Percentiles rank a stretch among this genome's conserved stretches.
Conservation (phyloP, 352 stramenopile species). For the Globisporangium spiculum region DNA sequence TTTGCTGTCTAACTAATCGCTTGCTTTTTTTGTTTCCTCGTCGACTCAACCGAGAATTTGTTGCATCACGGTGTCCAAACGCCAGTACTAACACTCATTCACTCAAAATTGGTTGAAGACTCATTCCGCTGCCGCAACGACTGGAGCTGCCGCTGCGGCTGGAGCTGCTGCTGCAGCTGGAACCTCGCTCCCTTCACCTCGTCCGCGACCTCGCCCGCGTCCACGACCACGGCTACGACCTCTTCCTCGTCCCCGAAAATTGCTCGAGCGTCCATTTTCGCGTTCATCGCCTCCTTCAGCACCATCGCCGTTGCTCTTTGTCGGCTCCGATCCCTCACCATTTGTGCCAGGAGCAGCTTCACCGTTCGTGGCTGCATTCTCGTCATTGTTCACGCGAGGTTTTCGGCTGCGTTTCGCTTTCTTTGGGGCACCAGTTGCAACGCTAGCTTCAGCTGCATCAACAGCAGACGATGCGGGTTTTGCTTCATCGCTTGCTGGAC, state of each 20-base stretch:
- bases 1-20: not conserved
- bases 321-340: not conserved
- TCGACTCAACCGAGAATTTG: not conserved
- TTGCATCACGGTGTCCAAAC: not conserved
- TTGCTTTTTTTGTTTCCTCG: not conserved
- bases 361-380: not conserved
- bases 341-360: not conserved
- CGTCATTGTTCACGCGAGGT: conserved; percentile 3
- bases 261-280: conserved; percentile 8
- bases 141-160: not conserved
- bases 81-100: not conserved
- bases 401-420: conserved; percentile 11
- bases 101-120: not conserved
- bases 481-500: conserved; percentile 2
- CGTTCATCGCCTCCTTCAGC: not conserved
- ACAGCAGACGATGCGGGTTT: conserved; percentile 5
- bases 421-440: not conserved
- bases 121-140: conserved; percentile 14
- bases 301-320: not conserved
- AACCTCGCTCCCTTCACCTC: conserved; percentile 6
- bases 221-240: conserved; percentile 28
- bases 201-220: conserved; percentile 29
- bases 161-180: not conserved
- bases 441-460: not conserved
- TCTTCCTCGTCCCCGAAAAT: conserved; percentile 32